Base-by-base conservation (phyloP, 2,329 filamentous ascomycete genomes). In the Monosporascus sp. region DNA sequence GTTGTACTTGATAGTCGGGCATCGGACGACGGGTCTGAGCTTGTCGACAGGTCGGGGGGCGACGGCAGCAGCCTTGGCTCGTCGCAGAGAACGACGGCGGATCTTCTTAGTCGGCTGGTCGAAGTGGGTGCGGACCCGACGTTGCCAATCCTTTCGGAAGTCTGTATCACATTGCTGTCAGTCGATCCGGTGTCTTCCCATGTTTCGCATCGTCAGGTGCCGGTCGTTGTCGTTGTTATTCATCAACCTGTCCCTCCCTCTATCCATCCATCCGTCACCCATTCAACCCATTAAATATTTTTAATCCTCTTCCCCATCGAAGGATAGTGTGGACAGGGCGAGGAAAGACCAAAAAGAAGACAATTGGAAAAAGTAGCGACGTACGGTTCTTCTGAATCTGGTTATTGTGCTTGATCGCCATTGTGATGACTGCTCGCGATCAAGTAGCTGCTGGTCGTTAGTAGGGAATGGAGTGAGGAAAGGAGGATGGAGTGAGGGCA, bases 81-180 rank as follows among this genome's bases (percentile, higher is more conserved):
- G 85, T 78, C 94, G 93, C 68, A 91, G 90, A 77, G 90, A 84
- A 72, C 94, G 88, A 79, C 94, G 89, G 77, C 88, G 86, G 78
- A 87, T 85, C 87, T 99, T 99, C 81, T 91, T 91, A 76, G 93
- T 94, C 76, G 94, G 88, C 93, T 97, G 94, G 85, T 99, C 91
- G 83, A 99, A 99, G 86, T 99, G 94, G 80, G 90, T 90, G 81
- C 91, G 90, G 75, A 99, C 94, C 82, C 92, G 90, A 82, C 91
- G 90, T 81, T 97, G 92, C 94, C 94, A 99, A 85, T 99, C 92
- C 91, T 96, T 97, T 82, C 91, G 92, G 90, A 96, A 96, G 77
- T 97, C 90, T 94, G 72, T 61, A 64, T 59, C 61, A 56, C 59
- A 68, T 76, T 69, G 78, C 3, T 26, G 67, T 67, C 64, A 60